phyloP scores from a whole-genome alignment of 768 basidiomycete species.

The Lenzites betulinus region DNA sequence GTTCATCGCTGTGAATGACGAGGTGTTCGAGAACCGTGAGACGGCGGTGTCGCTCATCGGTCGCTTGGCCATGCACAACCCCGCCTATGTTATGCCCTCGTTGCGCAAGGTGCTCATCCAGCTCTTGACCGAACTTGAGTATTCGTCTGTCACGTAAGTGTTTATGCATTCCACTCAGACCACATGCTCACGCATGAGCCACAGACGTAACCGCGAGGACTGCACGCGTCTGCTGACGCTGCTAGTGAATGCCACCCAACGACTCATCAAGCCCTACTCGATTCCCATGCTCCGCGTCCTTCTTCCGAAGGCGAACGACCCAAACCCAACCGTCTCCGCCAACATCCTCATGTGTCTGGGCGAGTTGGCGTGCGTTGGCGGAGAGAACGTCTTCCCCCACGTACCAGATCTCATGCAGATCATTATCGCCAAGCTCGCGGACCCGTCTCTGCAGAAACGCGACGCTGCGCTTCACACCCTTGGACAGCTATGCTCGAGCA shows the following conservation, averaged over 20 bases:
- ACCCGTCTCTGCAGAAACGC: slow-evolving; percentile 84
- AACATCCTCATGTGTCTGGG: slow-evolving; percentile 94
- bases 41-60: slow-evolving; percentile 92
- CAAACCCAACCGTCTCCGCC: slow-evolving; percentile 85
- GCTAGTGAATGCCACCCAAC: slow-evolving; percentile 88
- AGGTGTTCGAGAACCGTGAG: slow-evolving; percentile 90
- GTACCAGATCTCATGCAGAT: slow-evolving; percentile 89
- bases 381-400: slow-evolving; percentile 84
- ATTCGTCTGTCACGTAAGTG: slow-evolving; percentile 84
- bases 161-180: background rate
- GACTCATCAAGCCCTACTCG: slow-evolving; percentile 94
- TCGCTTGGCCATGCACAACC: slow-evolving; percentile 91
- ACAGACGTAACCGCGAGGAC: slow-evolving; percentile 85
- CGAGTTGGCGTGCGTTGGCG: slow-evolving; percentile 89
- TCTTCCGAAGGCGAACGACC: slow-evolving; percentile 84
- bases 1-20: slow-evolving; percentile 97
- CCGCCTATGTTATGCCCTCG: slow-evolving; percentile 98
- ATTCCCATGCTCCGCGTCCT: slow-evolving; percentile 93
- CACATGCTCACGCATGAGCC: slow-evolving; percentile 6
- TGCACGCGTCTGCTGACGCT: slow-evolving; percentile 88
- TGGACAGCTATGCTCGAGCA: slow-evolving; percentile 94
- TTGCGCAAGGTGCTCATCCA: slow-evolving; percentile 95
- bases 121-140: slow-evolving; percentile 94
- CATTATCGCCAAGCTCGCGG: slow-evolving; percentile 86
- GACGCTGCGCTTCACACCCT: slow-evolving; percentile 94